Evolutionary conservation across 371 early-diverging fungal species (phyloP), one percentile per base, ranked within the genome.

Genomic region (Apophysomyces elegans): DNA sequence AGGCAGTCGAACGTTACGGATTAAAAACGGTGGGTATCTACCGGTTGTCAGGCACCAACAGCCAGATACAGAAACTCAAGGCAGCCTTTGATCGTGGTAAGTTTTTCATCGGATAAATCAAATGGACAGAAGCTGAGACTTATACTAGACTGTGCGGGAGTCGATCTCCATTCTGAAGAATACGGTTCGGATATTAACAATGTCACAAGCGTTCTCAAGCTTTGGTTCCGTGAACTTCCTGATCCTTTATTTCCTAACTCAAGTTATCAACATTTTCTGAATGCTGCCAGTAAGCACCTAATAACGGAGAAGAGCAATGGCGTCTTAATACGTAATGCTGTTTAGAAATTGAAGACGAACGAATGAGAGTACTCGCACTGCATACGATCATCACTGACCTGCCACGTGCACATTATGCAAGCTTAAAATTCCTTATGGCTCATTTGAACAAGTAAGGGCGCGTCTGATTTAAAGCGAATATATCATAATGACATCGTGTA

Each of bases 191-290:
- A 95, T 66, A 87, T 96, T 62, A 91, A 92, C 73, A 90, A 86
- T 59, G 81, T 95, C 9, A 79, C 95, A 37, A 88, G 94, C 58
- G 89, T 92, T n/a, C 79, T 97, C 37, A 96, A 97, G 67, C 79
- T 93, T 36, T 97, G 90, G 84, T 91, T 97, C 74, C 87, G 97
- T 21, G 95, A 96, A 70, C 77, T 97, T 16, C 95, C 96, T 11
- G 93, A 94, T 54, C 90, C 95, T 2, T 77, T 96, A 1, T 78
- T 97, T 58, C 91, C 96, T 13, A 71, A 78, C 41, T 59, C 70
- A 13, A 68, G 85, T 57, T 91, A 89, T 71, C 79, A 84, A 8
- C 75, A 84, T 18, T 86, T 96, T 56, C 72, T 91, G 45, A 83
- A 86, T 59, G 91, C 92, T 9, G 88, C 90, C 1, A 79, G 90